A percentile compares a stretch with the other conserved stretches of the same genome.
These are phyloP conservation scores for Taiwanofungus camphoratus DNA, from an alignment of 1,284 basidiomycete species.

Conservation along the genomic window DNA sequence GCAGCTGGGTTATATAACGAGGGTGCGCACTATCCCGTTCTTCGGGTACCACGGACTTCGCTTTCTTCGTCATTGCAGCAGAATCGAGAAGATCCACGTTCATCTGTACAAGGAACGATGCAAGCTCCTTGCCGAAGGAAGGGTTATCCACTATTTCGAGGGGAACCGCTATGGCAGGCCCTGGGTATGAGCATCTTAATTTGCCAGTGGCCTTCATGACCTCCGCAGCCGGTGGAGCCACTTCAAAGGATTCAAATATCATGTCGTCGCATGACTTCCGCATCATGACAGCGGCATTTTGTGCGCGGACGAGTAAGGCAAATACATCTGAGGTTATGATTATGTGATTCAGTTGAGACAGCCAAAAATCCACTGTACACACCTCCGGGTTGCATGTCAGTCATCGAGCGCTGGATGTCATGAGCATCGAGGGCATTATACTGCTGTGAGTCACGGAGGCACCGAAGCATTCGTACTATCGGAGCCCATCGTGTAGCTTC, in stretches of 20 bases:
- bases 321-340: constrained; percentile 17
- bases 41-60: constrained; percentile 21
- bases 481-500: background rate
- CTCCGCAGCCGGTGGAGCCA: constrained; percentile 26
- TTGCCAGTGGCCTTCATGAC: constrained; percentile 35
- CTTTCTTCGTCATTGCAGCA: constrained; percentile 16
- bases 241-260: constrained; percentile 38
- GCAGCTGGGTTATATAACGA: constrained; percentile 37
- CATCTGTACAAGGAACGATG: too few relatives aligned
- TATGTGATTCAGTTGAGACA: background rate
- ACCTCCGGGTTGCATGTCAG: background rate
- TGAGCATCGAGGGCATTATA: background rate
- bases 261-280: constrained; percentile 22
- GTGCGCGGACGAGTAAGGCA: constrained; percentile 32
- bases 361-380: background rate
- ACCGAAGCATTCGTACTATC: background rate
- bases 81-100: constrained; percentile 10
- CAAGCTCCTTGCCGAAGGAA: constrained; percentile 25
- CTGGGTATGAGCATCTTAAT: constrained; percentile 31
- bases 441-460: background rate
- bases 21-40: constrained; percentile 30
- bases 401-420: background rate
- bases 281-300: constrained; percentile 40
- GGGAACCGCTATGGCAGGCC: constrained; percentile 29
- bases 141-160: constrained; percentile 24